Base-by-base conservation (phyloP, 2,329 filamentous ascomycete species). In the Cephalotrichum gorgonifer region DNA sequence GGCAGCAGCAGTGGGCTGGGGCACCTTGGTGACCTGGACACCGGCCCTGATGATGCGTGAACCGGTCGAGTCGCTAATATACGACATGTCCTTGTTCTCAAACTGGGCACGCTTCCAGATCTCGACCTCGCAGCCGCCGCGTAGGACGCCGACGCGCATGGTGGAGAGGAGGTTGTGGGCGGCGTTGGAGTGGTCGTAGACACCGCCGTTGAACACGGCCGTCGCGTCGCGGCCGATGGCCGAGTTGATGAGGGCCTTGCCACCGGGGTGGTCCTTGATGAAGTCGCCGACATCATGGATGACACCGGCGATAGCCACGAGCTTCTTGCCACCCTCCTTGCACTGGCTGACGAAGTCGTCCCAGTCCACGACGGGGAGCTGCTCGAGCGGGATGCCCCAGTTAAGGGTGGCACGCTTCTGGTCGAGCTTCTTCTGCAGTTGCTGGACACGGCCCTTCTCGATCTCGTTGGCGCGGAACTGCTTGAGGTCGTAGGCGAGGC, bases 381-480 rank as follows among this genome's bases (percentile, higher is more conserved):
- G 83, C 66, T 93, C 87, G 26, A 94, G 79, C 52, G 88, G 87
- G 56, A 83, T 79, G 65, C 88, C 88, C 88, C 88, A 94, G 72
- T 94, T 86, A 52, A 94, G 83, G 54, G 73, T 80, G 56, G 84
- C 68, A 61, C 88, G 86, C 78, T 87, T 86, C 72, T 89, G 85
- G 67, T 93, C 88, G 52, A 94, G 81, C 78, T 93, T 93, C 85
- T 93, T 93, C 76, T 93, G 88, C 55, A 83, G 70, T 71, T 93
- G 88, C 73, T 94, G 88, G 28, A 93, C 76, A 62, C 87, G 85
- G 56, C 88, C 88, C 78, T 93, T 93, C 69, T 94, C 88, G 55
- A 95, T 94, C 66, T 94, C 88, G 68, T 95, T 95, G 69, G 80
- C 72, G 58, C 86, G 86, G 81, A 95, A 95, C 69, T 90, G 80